These are phyloP conservation scores for Pythium utonaiense DNA, from an alignment of 352 stramenopile species.

Conservation along the genomic window DNA sequence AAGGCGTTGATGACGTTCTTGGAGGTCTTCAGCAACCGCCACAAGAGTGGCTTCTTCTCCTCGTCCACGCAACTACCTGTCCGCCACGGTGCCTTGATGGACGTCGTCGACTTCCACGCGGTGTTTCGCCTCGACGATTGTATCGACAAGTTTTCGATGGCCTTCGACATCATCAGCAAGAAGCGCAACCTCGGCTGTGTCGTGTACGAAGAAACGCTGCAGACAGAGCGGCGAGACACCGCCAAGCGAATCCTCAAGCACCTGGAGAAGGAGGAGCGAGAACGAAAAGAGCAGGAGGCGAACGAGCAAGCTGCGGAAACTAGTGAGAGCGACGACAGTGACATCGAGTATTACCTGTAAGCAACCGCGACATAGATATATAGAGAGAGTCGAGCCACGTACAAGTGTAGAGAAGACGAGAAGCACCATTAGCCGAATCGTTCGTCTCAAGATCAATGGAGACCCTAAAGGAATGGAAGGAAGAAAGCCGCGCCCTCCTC, in stretches of 20 bases:
- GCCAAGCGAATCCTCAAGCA: conserved; percentile 27
- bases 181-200: conserved; percentile 47
- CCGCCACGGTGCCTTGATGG: conserved; percentile 30
- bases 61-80: conserved; percentile 39
- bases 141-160: conserved; percentile 67
- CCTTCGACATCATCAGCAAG: conserved; percentile 49
- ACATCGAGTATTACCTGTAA: background rate
- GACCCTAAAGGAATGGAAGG: too few relatives aligned
- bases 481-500: too few relatives aligned
- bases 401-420: too few relatives aligned
- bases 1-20: conserved; percentile 55
- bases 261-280: conserved; percentile 7
- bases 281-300: background rate
- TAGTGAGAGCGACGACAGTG: conserved; percentile 4
- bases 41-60: conserved; percentile 44
- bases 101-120: conserved; percentile 47
- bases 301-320: background rate
- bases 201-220: conserved; percentile 53
- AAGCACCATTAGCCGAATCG: too few relatives aligned
- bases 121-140: conserved; percentile 70
- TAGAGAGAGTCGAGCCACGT: too few relatives aligned
- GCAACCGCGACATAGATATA: too few relatives aligned
- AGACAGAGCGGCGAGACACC: conserved; percentile 30
- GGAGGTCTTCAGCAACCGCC: conserved; percentile 61
- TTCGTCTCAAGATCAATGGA: too few relatives aligned